Evolutionary conservation across 2,329 filamentous ascomycete genomes (phyloP), one percentile per base, ranked within the genome.

Genomic region (Colletotrichum sp.): DNA sequence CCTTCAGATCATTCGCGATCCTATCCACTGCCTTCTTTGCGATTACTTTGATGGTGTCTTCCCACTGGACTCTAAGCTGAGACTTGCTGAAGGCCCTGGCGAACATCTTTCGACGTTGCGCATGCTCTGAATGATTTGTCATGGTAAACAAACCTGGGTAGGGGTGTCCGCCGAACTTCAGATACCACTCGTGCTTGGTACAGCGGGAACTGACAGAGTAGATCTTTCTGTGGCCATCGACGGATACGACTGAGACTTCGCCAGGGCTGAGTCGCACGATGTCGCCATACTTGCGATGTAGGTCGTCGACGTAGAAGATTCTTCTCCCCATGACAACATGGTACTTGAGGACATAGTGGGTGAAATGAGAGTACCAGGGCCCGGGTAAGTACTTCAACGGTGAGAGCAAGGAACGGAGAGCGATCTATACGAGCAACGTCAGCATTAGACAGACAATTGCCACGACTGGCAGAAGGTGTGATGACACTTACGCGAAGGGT

Each of bases 221-320:
- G 8, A 66, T 52, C 26, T 66, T 26, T 28, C 39, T 6, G 26
- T 66, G 64, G 18, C 36, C 39, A 13, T 66, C 64, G 10, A 32
- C 64, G 13, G 64, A 48, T 0, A n/a, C 39, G 4, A 66, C 26
- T 8, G 64, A 66, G 1, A 66, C 26, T 10, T 66, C 64, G 1
- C 30, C 64, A 22, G 39, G 64, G 34, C 64, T 52, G 12, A 66
- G 55, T 18, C 81, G 79, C 32, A 82, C 81, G n/a, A 81, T 71
- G 24, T 78, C 80, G 7, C 81, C 81, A 75, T 92, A 92, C 60
- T 81, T 82, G 64, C 85, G 79, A 80, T 93, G 92, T 16, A 92
- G 84, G 1, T 78, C 70, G 77, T 93, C 90, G 36, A 93, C 86
- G 76, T 92, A 92, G 60, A 83, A 80, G 2, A 90, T 68, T 5